Conservation (phyloP, 331 rosid species). For the Ulmus americana region DNA sequence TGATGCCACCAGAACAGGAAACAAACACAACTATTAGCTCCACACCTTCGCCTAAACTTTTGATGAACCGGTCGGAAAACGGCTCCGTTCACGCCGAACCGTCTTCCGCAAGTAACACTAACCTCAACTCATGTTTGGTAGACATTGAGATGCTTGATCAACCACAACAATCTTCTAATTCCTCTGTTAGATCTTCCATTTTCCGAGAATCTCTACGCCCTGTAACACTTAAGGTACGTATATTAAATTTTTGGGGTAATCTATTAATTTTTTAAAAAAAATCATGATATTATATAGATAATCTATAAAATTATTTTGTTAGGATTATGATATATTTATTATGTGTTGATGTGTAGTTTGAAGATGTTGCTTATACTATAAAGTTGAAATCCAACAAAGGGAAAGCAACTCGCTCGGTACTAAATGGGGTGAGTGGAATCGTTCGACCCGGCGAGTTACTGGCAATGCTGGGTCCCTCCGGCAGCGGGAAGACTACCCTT, state of each 20-base stretch:
- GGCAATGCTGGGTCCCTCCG: constrained; percentile 95
- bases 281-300: too few species aligned
- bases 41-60: constrained; percentile 27
- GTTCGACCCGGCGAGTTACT: constrained; percentile 72
- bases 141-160: constrained; percentile 20
- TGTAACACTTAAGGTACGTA: constrained; percentile 55
- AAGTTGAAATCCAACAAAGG: constrained; percentile 28
- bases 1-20: constrained; percentile 91
- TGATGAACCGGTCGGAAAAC: constrained; percentile 38
- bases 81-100: constrained; percentile 41
- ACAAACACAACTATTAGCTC: constrained; percentile 23
- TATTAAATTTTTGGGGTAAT: background rate
- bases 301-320: background rate
- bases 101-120: constrained; percentile 2
- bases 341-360: constrained; percentile 41
- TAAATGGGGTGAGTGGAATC: constrained; percentile 59
- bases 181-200: constrained; percentile 29
- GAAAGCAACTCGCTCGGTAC: constrained; percentile 34
- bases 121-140: constrained; percentile 26
- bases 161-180: background rate
- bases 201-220: constrained; percentile 55
- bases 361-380: constrained; percentile 54
- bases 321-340: background rate
- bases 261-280: too few species aligned
- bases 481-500: constrained; percentile 89